phyloP scores from a whole-genome alignment of 2,329 filamentous ascomycete species.

The Colletotrichum sp. region DNA sequence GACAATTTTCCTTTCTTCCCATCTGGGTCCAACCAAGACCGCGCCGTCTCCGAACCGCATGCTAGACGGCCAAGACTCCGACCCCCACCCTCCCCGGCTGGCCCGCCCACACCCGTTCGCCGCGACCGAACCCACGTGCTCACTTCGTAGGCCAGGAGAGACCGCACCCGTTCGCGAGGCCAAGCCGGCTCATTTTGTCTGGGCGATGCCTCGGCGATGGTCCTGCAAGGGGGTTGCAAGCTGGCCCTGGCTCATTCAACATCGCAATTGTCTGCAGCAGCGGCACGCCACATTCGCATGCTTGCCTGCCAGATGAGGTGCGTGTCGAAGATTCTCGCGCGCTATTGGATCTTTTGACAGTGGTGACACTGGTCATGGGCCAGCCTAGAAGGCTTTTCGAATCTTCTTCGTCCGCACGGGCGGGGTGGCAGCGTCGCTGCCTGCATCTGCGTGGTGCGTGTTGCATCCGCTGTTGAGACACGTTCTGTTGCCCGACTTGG shows the following conservation, averaged over 20 bases:
- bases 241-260: neutral
- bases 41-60: neutral
- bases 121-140: constrained; percentile 15
- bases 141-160: constrained; percentile 13
- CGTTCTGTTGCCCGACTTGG: neutral
- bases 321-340: neutral
- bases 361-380: neutral
- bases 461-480: neutral
- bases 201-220: constrained; percentile 1
- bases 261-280: neutral
- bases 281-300: neutral
- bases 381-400: neutral
- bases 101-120: neutral
- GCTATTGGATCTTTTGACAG: neutral
- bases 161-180: neutral
- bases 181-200: neutral
- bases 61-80: neutral
- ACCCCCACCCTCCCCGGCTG: neutral
- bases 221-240: neutral
- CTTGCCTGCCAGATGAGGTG: neutral
- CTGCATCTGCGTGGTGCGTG: neutral
- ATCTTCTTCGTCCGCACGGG: neutral
- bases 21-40: neutral
- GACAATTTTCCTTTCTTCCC: neutral
- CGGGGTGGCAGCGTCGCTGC: neutral